Conservation (phyloP, 2,329 filamentous ascomycete species). For the Colletotrichum navitas region DNA sequence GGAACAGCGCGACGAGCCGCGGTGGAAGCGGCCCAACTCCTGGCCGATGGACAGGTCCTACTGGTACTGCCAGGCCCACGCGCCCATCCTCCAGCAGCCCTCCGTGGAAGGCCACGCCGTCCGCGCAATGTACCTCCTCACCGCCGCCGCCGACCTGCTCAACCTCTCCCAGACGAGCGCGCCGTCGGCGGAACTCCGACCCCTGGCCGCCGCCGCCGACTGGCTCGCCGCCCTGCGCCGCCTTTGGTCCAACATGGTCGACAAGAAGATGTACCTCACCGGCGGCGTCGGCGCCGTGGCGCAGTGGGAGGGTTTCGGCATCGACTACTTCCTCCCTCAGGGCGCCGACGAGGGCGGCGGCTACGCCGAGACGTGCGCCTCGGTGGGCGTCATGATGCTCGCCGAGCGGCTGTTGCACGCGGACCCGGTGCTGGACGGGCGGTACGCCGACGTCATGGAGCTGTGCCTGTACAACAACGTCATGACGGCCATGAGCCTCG, state of each 20-base stretch:
- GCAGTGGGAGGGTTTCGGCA: constrained; percentile 72
- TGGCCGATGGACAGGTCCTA: constrained; percentile 56
- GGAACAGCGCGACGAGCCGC: constrained; percentile 45
- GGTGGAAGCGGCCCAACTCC: constrained; percentile 60
- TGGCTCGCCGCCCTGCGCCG: constrained; percentile 57
- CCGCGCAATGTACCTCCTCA: constrained; percentile 71
- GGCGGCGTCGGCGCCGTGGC: constrained; percentile 70
- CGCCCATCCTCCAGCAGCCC: constrained; percentile 65
- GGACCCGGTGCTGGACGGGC: constrained; percentile 59
- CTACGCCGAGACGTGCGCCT: constrained; percentile 72
- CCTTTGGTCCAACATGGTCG: constrained; percentile 72
- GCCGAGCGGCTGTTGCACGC: constrained; percentile 67
- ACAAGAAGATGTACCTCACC: constrained; percentile 73
- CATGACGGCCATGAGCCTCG: constrained; percentile 67
- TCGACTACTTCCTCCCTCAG: constrained; percentile 70
- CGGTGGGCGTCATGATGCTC: constrained; percentile 71
- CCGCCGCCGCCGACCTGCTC: constrained; percentile 67
- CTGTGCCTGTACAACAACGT: constrained; percentile 71
- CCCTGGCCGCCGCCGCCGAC: constrained; percentile 45
- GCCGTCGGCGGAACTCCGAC: constrained; percentile 13
- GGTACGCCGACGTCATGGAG: constrained; percentile 71
- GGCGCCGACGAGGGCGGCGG: constrained; percentile 72
- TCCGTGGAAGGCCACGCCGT: constrained; percentile 71
- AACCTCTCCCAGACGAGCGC: constrained; percentile 51
- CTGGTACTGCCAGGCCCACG: constrained; percentile 70